Percentiles rank a stretch among this genome's conserved stretches.
These are phyloP conservation scores for Lasiodiplodia citricola DNA, from an alignment of 2,329 filamentous ascomycete genomes.

Conservation along the genomic window DNA sequence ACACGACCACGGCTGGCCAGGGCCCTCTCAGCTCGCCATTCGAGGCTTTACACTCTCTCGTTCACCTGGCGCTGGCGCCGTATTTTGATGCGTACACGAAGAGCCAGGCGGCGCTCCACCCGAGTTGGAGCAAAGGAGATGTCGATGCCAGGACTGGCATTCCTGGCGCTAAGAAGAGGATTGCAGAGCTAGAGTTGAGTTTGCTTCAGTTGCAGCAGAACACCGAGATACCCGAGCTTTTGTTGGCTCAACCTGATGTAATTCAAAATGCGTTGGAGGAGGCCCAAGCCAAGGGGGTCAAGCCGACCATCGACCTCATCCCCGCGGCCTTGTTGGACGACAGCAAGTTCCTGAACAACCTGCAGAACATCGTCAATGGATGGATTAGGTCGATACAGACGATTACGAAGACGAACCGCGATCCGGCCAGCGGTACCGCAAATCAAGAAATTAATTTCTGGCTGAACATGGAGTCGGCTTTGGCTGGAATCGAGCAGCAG, in stretches of 20 bases:
- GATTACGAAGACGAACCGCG: constrained; percentile 91
- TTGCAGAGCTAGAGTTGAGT: constrained; percentile 91
- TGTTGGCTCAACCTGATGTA: constrained; percentile 83
- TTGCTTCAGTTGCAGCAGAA: constrained; percentile 94
- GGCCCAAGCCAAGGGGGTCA: constrained; percentile 68
- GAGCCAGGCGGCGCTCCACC: constrained; percentile 50
- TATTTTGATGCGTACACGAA: constrained; percentile 98
- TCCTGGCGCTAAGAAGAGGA: constrained; percentile 94
- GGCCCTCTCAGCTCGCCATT: constrained; percentile 80
- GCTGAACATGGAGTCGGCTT: constrained; percentile 92
- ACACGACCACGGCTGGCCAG: constrained; percentile 70
- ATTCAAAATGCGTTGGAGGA: constrained; percentile 86
- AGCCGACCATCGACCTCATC: constrained; percentile 79
- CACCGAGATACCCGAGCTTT: constrained; percentile 93
- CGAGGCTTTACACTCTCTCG: constrained; percentile 88
- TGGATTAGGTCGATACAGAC: constrained; percentile 99
- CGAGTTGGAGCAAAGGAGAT: constrained; percentile 74
- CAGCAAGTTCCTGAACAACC: constrained; percentile 88
- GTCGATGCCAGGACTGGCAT: constrained; percentile 93
- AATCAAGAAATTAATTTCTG: constrained; percentile 99
- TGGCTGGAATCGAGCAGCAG: constrained; percentile 91
- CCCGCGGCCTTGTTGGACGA: constrained; percentile 78
- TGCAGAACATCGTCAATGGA: constrained; percentile 91
- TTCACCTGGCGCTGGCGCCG: constrained; percentile 89
- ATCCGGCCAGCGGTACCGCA: constrained; percentile 77